Conservation (phyloP, 1,284 basidiomycete genomes). For the Vanrija sp. region DNA sequence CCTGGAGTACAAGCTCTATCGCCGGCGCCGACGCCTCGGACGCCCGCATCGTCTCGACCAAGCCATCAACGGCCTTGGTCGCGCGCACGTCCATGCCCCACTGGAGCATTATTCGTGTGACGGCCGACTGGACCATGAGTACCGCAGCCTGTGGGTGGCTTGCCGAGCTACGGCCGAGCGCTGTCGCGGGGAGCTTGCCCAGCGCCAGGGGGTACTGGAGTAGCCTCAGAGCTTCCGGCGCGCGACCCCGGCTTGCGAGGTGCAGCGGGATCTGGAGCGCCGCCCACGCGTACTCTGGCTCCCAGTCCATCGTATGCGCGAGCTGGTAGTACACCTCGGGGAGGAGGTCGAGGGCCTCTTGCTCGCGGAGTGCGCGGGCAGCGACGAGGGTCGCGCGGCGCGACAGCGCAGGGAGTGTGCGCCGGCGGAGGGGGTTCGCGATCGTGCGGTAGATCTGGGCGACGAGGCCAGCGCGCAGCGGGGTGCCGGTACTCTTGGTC, state of each 20-base stretch:
- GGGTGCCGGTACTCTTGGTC: neutral
- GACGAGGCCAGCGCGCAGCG: constrained; percentile 9
- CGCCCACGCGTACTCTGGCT: constrained; percentile 14
- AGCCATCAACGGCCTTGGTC: constrained; percentile 8
- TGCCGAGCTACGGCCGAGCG: constrained; percentile 5
- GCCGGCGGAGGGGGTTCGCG: constrained; percentile 4
- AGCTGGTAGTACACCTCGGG: constrained; percentile 20
- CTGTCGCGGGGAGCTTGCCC: constrained; percentile 12
- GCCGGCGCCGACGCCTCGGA: neutral
- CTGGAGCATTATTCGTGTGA: constrained; percentile 6
- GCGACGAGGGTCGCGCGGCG: constrained; percentile 2
- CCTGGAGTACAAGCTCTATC: constrained; percentile 10
- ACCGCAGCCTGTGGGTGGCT: constrained; percentile 13
- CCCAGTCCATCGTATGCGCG: constrained; percentile 9
- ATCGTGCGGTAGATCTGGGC: constrained; percentile 11
- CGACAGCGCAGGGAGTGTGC: constrained; percentile 3
- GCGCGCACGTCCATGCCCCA: constrained; percentile 16
- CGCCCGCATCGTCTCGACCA: constrained; percentile 14
- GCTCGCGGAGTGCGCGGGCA: constrained; percentile 7
- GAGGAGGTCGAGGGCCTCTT: constrained; percentile 4
- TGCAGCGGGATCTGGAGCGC: constrained; percentile 19
- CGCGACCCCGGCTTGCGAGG: constrained; percentile 3
- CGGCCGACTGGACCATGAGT: constrained; percentile 18
- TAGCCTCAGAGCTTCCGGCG: constrained; percentile 11
- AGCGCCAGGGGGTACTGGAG: constrained; percentile 21